Percentiles rank a stretch among this genome's conserved stretches.
phyloP scores from a whole-genome alignment of 345 rosid species.

The Eutrema heterophyllum region DNA sequence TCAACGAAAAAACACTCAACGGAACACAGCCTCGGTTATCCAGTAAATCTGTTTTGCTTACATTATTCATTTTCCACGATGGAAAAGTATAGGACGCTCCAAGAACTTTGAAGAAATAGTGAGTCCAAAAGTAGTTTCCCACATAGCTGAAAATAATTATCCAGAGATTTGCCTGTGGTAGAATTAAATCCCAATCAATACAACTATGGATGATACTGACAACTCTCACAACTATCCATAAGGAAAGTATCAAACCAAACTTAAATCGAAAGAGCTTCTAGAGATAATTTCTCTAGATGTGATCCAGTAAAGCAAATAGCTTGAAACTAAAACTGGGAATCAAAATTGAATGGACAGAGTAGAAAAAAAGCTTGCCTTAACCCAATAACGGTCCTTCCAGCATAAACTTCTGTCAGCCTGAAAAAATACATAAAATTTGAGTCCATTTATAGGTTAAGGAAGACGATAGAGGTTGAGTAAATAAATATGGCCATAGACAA shows the following conservation, averaged over 20 bases:
- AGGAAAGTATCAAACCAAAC: background rate
- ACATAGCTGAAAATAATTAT: conserved; percentile 85
- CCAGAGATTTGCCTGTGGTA: conserved; percentile 87
- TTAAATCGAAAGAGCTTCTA: background rate
- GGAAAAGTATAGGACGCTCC: conserved; percentile 99
- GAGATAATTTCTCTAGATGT: background rate
- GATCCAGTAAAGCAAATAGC: background rate
- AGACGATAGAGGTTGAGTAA: background rate
- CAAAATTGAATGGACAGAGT: background rate
- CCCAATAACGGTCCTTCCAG: conserved; percentile 90
- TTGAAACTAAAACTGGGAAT: background rate
- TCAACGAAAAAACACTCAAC: background rate
- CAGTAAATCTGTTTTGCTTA: conserved; percentile 31
- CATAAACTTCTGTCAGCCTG: conserved; percentile 70
- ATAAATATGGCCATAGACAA: background rate
- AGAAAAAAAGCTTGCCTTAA: conserved; percentile 70
- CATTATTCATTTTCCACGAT: conserved; percentile 97
- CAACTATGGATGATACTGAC: conserved; percentile 8
- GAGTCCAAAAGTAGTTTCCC: conserved; percentile 99
- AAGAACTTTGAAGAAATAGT: conserved; percentile 90
- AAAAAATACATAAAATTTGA: background rate
- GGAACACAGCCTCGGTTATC: background rate
- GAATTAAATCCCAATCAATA: background rate
- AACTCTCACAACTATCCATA: background rate
- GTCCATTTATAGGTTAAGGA: background rate